Base-by-base conservation (phyloP, 345 rosid species). In the Cardamine occulta region DNA sequence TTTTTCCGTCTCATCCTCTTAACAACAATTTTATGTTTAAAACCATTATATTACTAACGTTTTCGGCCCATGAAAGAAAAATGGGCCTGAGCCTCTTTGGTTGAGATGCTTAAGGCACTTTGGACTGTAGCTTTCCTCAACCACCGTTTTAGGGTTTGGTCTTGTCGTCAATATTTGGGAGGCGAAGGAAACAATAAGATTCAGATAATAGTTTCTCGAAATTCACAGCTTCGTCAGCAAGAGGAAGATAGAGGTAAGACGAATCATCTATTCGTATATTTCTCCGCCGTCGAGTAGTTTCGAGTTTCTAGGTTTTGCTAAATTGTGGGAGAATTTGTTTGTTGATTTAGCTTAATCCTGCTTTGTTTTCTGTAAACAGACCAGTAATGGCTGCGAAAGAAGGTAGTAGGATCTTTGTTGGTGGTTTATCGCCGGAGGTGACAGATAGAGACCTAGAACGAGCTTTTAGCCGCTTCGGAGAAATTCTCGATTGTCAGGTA, bases 401-500 rank as follows among this genome's bases (percentile, higher is more conserved):
- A 60, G 98, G 90, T 17, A 75, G 89, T 76, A 82, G 96, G 34
- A 89, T 95, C 31, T 92, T 95, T 66, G 97, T 95, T 0, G 99
- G 98, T 47, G 99, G 99, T 2, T 83, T 95, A 78, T 84, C 98
- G 12, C 88, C 90, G 87, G 96, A 91, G 72, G 82, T 88, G 68
- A 81, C 87, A 19, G 97, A 90, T 72, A 88, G 97, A 44, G 93
- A 95, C 80, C 97, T 95, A 73, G 88, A 95, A 83, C 79, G 80
- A 53, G 85, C 89, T 51, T 95, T 95, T 80, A 74, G 74, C 67
- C 98, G 94, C 31, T 95, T 87, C 76, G 99, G 99, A 6, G 92
- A 91, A 74, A 85, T 95, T 47, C 65, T 89, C 53, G 96, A 90
- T 79, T 83, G 86, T 79, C 96, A 95, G 99, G 99, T 93, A 79